A percentile compares a stretch with the other conserved stretches of the same genome.
Conservation (phyloP, 257 asterid species). For the Przewalskia tangutica region DNA sequence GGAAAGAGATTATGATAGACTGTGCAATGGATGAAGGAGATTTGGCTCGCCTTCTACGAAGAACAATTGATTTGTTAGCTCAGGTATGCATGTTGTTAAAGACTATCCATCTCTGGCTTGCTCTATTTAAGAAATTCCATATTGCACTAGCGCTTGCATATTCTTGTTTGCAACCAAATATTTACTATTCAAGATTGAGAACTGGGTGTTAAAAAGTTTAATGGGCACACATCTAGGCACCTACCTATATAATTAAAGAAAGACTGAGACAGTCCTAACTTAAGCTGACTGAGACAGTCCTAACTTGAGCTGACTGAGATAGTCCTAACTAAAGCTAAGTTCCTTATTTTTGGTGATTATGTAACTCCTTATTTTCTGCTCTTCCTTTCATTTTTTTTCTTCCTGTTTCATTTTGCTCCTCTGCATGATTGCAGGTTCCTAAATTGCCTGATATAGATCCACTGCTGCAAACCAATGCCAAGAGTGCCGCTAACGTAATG, state of each 20-base stretch:
- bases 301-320: too few relatives aligned
- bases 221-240: neutral
- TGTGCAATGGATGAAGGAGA: constrained; percentile 99
- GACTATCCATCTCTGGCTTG: neutral
- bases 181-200: neutral
- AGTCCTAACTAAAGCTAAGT: neutral
- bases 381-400: neutral
- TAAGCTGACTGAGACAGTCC: neutral
- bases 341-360: neutral
- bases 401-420: neutral
- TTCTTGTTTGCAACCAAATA: neutral
- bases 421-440: constrained; percentile 48
- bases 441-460: constrained; percentile 84
- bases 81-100: constrained; percentile 41
- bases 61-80: constrained; percentile 84
- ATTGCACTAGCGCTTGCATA: neutral
- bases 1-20: constrained; percentile 98
- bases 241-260: neutral
- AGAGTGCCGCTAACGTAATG: constrained; percentile 81
- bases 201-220: neutral
- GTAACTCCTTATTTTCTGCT: neutral
- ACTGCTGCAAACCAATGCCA: constrained; percentile 70
- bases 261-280: neutral
- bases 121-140: neutral
- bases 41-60: constrained; percentile 84